phyloP scores from a whole-genome alignment of 495 filamentous ascomycete species.

The Trichocladium uniseriatum region DNA sequence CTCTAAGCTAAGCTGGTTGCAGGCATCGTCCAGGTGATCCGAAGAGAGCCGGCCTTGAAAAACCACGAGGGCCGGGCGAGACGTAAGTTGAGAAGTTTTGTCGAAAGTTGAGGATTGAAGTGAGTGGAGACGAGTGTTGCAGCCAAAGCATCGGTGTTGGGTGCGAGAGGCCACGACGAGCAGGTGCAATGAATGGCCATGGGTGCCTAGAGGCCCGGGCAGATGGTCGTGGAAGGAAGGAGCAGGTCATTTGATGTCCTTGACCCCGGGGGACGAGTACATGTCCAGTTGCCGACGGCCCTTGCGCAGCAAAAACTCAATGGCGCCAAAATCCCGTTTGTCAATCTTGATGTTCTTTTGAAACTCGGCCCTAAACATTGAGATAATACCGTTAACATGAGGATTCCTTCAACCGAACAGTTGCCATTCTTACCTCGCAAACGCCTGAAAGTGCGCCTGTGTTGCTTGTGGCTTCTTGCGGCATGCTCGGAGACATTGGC shows the following conservation, averaged over 20 bases:
- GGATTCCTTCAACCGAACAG: neutral
- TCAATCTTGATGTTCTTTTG: slow-evolving; percentile 56
- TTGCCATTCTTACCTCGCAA: slow-evolving; percentile 25
- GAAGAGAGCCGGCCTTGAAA: slow-evolving; percentile 19
- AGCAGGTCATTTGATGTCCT: slow-evolving; percentile 53
- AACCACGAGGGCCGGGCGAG: slow-evolving; percentile 4
- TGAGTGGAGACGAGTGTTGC: too few relatives aligned
- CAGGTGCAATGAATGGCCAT: neutral
- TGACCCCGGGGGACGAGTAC: slow-evolving; percentile 74
- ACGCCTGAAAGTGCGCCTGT: slow-evolving; percentile 31
- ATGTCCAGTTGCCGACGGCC: slow-evolving; percentile 78
- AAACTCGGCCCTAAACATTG: slow-evolving; percentile 58
- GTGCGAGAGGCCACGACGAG: too few relatives aligned
- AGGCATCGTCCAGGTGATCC: slow-evolving; percentile 38
- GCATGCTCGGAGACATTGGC: slow-evolving; percentile 70
- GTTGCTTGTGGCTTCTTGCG: slow-evolving; percentile 62
- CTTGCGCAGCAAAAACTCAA: slow-evolving; percentile 82
- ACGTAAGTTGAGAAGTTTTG: neutral
- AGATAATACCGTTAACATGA: neutral
- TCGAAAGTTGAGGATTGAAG: too few relatives aligned
- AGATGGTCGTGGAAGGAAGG: neutral
- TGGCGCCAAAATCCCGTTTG: slow-evolving; percentile 80
- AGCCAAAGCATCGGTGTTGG: too few relatives aligned
- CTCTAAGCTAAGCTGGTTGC: slow-evolving; percentile 43
- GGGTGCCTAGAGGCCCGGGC: neutral